Conservation (phyloP, 2,329 filamentous ascomycete genomes). For the Cercospora sojina region DNA sequence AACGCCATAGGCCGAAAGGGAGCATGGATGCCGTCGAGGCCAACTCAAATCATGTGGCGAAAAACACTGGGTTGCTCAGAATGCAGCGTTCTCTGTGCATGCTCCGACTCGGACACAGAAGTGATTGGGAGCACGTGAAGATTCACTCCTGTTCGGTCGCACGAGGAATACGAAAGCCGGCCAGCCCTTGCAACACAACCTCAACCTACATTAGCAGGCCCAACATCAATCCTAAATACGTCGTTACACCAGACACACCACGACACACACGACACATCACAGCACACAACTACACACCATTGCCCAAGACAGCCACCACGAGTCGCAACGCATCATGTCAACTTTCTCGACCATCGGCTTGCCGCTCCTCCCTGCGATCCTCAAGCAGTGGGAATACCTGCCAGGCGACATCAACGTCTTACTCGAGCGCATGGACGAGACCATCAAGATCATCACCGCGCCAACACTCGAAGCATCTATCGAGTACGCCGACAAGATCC, state of each 20-base stretch:
- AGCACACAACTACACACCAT: background rate
- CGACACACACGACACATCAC: background rate
- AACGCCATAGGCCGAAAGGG: background rate
- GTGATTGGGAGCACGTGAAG: background rate
- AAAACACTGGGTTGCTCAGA: background rate
- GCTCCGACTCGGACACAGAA: background rate
- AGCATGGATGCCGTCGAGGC: background rate
- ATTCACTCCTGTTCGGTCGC: background rate
- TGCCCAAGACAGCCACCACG: background rate
- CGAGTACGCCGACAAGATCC: background rate
- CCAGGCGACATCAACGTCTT: conserved; percentile 1
- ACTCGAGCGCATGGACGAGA: background rate
- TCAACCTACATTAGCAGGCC: background rate
- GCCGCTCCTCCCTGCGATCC: background rate
- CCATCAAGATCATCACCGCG: background rate
- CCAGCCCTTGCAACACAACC: background rate
- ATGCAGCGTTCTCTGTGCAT: background rate
- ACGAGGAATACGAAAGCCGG: background rate
- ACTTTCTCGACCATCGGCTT: background rate
- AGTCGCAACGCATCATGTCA: background rate
- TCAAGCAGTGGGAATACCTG: background rate
- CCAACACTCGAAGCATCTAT: background rate
- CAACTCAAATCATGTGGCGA: background rate
- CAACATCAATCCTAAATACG: background rate
- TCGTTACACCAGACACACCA: background rate